Percentiles rank a stretch among this genome's conserved stretches.
Conservation (phyloP, 192 early-diverging fungal genomes). For the Neocallimastix lanati region DNA sequence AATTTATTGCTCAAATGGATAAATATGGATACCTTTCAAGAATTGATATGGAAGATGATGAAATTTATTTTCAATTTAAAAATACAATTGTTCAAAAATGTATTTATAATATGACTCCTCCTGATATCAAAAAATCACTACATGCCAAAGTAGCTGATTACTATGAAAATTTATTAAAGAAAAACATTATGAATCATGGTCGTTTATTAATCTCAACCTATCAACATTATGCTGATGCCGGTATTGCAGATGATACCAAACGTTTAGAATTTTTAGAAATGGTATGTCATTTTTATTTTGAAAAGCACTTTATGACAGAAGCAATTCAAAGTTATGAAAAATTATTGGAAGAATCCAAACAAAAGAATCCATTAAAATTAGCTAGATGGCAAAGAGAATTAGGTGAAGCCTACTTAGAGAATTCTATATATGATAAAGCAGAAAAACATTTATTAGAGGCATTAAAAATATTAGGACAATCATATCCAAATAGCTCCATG, state of each 20-base stretch:
- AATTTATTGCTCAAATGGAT: slow-evolving; percentile 11
- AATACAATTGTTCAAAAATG: slow-evolving; percentile 28
- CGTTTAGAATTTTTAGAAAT: slow-evolving; percentile 18
- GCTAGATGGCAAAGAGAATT: slow-evolving; percentile 24
- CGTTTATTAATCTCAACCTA: slow-evolving; percentile 16
- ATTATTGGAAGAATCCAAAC: slow-evolving; percentile 8
- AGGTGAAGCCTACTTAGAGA: slow-evolving; percentile 18
- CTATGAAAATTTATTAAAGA: slow-evolving; percentile 19
- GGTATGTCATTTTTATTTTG: slow-evolving; percentile 17
- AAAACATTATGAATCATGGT: slow-evolving; percentile 9
- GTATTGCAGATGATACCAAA: slow-evolving; percentile 12
- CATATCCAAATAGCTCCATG: slow-evolving; percentile 4
- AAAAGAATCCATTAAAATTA: slow-evolving; percentile 4
- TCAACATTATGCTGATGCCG: slow-evolving; percentile 22
- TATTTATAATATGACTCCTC: slow-evolving; percentile 16
- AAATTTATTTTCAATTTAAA: slow-evolving; percentile 13
- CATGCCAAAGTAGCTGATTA: slow-evolving; percentile 20
- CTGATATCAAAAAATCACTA: slow-evolving; percentile 19
- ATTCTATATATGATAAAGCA: slow-evolving; percentile 9
- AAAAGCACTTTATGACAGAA: slow-evolving; percentile 15
- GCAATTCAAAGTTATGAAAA: slow-evolving; percentile 21
- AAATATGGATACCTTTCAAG: slow-evolving; percentile 24
- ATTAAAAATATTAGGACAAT: slow-evolving; percentile 11
- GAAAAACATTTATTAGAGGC: slow-evolving; percentile 12
- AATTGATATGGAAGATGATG: slow-evolving; percentile 8